These are phyloP conservation scores for Aspergillus luchuensis DNA, from an alignment of 2,329 filamentous ascomycete species.

Conservation along the genomic window DNA sequence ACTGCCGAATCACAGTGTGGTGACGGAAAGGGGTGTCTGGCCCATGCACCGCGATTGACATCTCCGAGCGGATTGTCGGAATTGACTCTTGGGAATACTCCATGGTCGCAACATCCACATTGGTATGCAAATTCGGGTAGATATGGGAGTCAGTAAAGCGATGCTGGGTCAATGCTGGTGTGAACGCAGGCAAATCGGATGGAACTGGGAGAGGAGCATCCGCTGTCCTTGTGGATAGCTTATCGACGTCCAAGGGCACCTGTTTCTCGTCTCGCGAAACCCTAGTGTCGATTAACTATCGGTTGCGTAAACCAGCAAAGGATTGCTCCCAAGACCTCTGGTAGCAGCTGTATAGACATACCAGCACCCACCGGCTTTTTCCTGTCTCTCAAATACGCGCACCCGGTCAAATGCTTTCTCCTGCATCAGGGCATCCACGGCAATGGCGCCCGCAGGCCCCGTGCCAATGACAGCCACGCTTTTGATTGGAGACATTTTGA, in stretches of 20 bases:
- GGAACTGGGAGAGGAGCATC: slow-evolving; percentile 55
- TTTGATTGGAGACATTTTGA: slow-evolving; percentile 25
- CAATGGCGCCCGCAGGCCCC: slow-evolving; percentile 62
- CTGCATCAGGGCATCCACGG: slow-evolving; percentile 61
- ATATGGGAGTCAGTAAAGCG: slow-evolving; percentile 62
- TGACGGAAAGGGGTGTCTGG: slow-evolving; percentile 63
- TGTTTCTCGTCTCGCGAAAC: slow-evolving; percentile 40
- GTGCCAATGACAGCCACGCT: slow-evolving; percentile 63
- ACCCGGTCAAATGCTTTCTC: slow-evolving; percentile 62
- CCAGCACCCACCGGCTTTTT: slow-evolving; percentile 64
- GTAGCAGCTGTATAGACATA: slow-evolving; percentile 36
- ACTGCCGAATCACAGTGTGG: slow-evolving; percentile 59
- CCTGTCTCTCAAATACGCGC: slow-evolving; percentile 63
- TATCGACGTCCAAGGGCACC: slow-evolving; percentile 49
- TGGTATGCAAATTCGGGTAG: slow-evolving; percentile 67
- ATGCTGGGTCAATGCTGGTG: slow-evolving; percentile 46
- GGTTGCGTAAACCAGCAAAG: not conserved
- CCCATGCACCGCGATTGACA: slow-evolving; percentile 55
- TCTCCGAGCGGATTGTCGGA: slow-evolving; percentile 45
- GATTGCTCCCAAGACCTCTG: not conserved
- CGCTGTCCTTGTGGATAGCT: slow-evolving; percentile 53
- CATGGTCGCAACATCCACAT: slow-evolving; percentile 63
- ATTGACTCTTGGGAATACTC: slow-evolving; percentile 61
- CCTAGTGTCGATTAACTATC: slow-evolving; percentile 19
- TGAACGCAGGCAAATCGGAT: slow-evolving; percentile 49